Evolutionary conservation across 371 early-diverging fungal genomes (phyloP).

Genomic region (Funneliformis caledonium): DNA sequence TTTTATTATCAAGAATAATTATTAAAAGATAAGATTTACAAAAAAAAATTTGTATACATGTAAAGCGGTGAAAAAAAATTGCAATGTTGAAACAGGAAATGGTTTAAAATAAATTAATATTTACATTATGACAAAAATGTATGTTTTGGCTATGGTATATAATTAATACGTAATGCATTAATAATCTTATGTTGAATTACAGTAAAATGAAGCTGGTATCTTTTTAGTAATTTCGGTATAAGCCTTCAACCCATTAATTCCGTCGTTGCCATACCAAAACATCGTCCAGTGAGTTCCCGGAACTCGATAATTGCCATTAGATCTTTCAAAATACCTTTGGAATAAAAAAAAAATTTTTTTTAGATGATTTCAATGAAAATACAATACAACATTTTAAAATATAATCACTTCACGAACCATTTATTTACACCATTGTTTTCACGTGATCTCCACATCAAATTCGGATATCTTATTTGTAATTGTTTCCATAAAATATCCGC

Average conservation of each 20-base stretch:
- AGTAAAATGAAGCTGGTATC: slow-evolving; percentile 2
- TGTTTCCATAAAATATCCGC: slow-evolving; percentile 92
- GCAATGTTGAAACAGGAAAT: no score
- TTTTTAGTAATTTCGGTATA: background rate
- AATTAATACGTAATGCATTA: no score
- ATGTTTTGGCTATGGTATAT: no score
- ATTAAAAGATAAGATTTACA: no score
- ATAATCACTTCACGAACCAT: slow-evolving; percentile 64
- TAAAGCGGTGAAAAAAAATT: no score
- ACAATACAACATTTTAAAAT: background rate
- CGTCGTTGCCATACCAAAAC: slow-evolving; percentile 76
- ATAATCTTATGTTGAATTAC: no score
- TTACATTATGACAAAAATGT: no score
- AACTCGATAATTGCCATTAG: slow-evolving; percentile 72
- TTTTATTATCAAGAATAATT: no score
- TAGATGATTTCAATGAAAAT: background rate
- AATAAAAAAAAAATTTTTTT: background rate
- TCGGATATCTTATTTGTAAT: slow-evolving; percentile 71
- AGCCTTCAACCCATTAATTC: slow-evolving; percentile 40
- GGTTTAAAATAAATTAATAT: no score
- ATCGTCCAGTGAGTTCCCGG: slow-evolving; percentile 74
- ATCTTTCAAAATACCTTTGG: slow-evolving; percentile 85
- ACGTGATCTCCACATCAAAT: slow-evolving; percentile 86
- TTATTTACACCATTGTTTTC: slow-evolving; percentile 90
- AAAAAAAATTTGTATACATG: no score